These are phyloP conservation scores for Lactifluus hygrophoroides DNA, from an alignment of 768 basidiomycete genomes.

Conservation along the genomic window DNA sequence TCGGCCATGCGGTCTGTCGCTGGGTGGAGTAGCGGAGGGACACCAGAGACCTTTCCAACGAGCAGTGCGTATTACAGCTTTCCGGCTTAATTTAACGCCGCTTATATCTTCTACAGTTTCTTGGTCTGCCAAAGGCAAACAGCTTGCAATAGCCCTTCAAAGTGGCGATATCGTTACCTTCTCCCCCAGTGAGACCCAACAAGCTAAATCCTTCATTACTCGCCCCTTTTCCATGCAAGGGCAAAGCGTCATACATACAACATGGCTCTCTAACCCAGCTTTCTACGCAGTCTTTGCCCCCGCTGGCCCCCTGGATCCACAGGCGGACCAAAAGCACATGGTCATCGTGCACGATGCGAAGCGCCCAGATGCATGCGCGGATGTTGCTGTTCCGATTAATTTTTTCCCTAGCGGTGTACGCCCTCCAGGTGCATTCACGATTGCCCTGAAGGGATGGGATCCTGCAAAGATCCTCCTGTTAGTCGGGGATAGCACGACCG, in stretches of 20 bases:
- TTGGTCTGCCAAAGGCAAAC: conserved; percentile 85
- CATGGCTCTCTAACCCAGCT: conserved; percentile 63
- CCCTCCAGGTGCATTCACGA: conserved; percentile 36
- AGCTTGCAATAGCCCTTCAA: conserved; percentile 65
- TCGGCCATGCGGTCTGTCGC: conserved; percentile 37
- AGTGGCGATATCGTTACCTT: conserved; percentile 66
- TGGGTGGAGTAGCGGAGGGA: conserved; percentile 47
- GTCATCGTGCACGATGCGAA: conserved; percentile 37
- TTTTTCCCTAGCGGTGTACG: conserved; percentile 39
- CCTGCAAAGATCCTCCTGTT: conserved; percentile 36
- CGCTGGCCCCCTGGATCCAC: conserved; percentile 31
- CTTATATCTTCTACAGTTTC: conserved; percentile 39
- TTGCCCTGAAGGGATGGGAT: conserved; percentile 37
- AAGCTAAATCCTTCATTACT: conserved; percentile 48
- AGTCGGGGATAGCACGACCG: conserved; percentile 42
- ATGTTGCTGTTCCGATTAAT: conserved; percentile 33
- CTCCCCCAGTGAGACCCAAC: conserved; percentile 44
- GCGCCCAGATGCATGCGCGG: conserved; percentile 27
- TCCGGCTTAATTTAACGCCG: conserved; percentile 4
- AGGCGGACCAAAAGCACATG: conserved; percentile 36
- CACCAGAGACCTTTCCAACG: conserved; percentile 44
- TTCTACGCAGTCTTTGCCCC: conserved; percentile 60
- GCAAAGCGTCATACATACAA: conserved; percentile 41
- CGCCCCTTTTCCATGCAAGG: conserved; percentile 44
- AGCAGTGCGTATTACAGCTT: conserved; percentile 40